Conservation (phyloP, 2,329 filamentous ascomycete species). For the Zalaria obscura region DNA sequence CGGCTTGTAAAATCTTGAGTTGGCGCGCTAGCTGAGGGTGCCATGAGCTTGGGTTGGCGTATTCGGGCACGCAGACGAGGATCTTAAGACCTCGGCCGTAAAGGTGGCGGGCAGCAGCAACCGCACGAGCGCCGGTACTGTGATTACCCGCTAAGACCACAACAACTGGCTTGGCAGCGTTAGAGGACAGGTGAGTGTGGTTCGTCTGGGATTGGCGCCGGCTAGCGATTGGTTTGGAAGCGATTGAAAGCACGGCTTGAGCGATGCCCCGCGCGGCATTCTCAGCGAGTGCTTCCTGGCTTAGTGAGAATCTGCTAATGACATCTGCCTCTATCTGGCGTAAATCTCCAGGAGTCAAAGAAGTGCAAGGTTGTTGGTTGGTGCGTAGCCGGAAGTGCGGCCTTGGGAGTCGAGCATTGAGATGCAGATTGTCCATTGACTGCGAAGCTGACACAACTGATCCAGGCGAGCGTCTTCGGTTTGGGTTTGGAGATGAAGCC, state of each 20-base stretch:
- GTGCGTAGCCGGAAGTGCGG: constrained; percentile 36
- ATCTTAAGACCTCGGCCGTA: constrained; percentile 71
- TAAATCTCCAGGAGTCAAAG: constrained; percentile 46
- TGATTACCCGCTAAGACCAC: constrained; percentile 93
- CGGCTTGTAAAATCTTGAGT: constrained; percentile 60
- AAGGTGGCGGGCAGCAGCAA: constrained; percentile 76
- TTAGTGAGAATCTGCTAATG: constrained; percentile 71
- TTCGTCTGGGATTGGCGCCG: constrained; percentile 30
- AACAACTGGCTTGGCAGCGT: constrained; percentile 37
- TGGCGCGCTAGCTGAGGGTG: constrained; percentile 71
- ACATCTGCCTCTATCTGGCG: constrained; percentile 93
- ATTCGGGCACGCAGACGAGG: constrained; percentile 69
- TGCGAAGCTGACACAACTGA: constrained; percentile 11
- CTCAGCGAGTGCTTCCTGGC: constrained; percentile 81
- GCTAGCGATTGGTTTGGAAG: constrained; percentile 9
- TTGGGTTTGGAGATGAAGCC: constrained; percentile 13
- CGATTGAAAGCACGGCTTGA: constrained; percentile 51
- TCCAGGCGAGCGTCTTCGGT: constrained; percentile 15
- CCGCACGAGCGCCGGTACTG: constrained; percentile 68
- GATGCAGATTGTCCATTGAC: constrained; percentile 4
- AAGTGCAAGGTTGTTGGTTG: constrained; percentile 41
- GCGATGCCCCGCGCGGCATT: constrained; percentile 82
- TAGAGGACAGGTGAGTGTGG: constrained; percentile 33
- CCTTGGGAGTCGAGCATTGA: constrained; percentile 8
- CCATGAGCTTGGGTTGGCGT: constrained; percentile 69